phyloP scores from a whole-genome alignment of 169 alveolate species.

The Plasmodium inui region DNA sequence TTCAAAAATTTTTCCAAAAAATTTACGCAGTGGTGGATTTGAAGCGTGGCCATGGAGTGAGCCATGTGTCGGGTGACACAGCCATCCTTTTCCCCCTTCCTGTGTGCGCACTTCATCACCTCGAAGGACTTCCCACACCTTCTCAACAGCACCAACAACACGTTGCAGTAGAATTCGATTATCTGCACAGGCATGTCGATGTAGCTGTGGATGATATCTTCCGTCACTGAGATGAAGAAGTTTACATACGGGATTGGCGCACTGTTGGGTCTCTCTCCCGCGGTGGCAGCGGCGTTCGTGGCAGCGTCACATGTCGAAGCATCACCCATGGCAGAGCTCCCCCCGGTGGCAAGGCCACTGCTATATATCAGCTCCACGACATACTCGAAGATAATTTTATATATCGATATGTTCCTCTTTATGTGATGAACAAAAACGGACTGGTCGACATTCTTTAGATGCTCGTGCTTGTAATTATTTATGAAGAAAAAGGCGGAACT shows the following conservation, averaged over 20 bases:
- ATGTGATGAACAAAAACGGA: conserved; percentile 29
- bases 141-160: conserved; percentile 5
- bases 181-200: conserved; percentile 29
- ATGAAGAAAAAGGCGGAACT: conserved; percentile 37
- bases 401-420: conserved; percentile 41
- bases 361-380: conserved; percentile 20
- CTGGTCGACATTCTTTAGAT: conserved; percentile 14
- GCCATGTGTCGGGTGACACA: neutral
- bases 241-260: conserved; percentile 19
- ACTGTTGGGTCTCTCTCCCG: neutral
- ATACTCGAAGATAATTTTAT: conserved; percentile 49
- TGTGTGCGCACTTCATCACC: neutral
- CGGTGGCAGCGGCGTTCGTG: neutral
- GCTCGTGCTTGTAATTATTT: conserved; percentile 37
- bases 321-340: neutral
- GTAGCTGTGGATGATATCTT: conserved; percentile 31
- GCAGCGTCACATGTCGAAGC: too few relatives aligned
- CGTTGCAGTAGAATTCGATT: conserved; percentile 52
- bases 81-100: neutral
- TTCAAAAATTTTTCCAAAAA: conserved; percentile 32
- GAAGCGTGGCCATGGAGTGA: neutral
- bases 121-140: conserved; percentile 14
- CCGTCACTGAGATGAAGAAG: conserved; percentile 46
- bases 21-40: conserved; percentile 6
- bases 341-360: neutral